These are phyloP conservation scores for Cryphonectria japonica DNA, from an alignment of 2,329 filamentous ascomycete species.

Conservation along the genomic window DNA sequence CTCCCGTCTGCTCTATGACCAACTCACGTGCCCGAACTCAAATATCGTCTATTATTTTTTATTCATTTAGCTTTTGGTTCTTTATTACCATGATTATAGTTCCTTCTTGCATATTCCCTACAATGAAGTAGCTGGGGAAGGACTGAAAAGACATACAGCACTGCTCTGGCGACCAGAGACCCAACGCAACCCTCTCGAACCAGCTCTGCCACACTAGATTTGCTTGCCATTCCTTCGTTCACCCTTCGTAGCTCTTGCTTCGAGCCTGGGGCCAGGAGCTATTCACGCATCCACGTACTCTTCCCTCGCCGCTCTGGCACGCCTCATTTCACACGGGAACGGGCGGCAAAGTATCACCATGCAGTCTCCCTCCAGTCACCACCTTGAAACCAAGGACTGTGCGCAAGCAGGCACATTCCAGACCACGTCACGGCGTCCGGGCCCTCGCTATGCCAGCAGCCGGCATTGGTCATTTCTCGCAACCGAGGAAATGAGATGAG, in stretches of 20 bases:
- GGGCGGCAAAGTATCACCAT: slow-evolving; percentile 5
- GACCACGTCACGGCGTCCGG: not conserved
- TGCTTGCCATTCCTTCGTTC: not conserved
- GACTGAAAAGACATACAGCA: not conserved
- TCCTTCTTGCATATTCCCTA: not conserved
- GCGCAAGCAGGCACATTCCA: not conserved
- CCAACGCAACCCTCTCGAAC: not conserved
- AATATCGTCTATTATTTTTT: not conserved
- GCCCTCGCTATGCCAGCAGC: slow-evolving; percentile 7
- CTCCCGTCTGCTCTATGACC: not conserved
- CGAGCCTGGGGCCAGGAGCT: not conserved
- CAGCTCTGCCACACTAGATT: not conserved
- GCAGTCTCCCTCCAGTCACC: slow-evolving; percentile 3
- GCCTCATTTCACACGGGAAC: not conserved
- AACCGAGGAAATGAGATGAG: not conserved
- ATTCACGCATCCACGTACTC: not conserved
- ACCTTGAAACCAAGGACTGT: not conserved
- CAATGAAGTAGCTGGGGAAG: not conserved
- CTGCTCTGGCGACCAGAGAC: not conserved
- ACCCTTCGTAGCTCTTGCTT: not conserved
- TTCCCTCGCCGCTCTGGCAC: not conserved
- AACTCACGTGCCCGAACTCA: not conserved
- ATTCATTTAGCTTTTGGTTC: not conserved
- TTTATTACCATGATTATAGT: not conserved
- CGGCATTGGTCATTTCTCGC: not conserved